phyloP scores from a whole-genome alignment of 2,329 filamentous ascomycete species.

The Fusarium metavorans region DNA sequence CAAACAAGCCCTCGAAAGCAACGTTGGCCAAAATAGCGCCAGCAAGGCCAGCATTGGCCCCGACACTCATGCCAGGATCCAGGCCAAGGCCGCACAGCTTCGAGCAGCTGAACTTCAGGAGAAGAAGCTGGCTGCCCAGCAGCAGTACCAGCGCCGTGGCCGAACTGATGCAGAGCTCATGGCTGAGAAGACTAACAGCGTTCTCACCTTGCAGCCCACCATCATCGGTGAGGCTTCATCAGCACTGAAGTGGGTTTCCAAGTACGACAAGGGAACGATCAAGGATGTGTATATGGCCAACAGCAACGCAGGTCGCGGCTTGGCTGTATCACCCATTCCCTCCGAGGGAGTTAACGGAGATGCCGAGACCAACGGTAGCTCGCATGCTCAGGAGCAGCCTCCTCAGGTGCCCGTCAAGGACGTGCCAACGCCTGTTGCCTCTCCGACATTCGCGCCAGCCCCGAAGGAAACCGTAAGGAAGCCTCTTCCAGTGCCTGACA shows the following conservation, averaged over 20 bases:
- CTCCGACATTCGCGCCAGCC: slow-evolving; percentile 42
- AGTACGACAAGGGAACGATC: slow-evolving; percentile 91
- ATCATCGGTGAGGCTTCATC: slow-evolving; percentile 89
- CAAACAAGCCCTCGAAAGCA: slow-evolving; percentile 68
- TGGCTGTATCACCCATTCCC: slow-evolving; percentile 49
- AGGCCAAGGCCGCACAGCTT: slow-evolving; percentile 87
- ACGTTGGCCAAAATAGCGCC: slow-evolving; percentile 56
- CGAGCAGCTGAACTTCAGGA: slow-evolving; percentile 77
- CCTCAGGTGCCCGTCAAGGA: slow-evolving; percentile 60
- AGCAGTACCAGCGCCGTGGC: slow-evolving; percentile 60
- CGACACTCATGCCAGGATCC: slow-evolving; percentile 93
- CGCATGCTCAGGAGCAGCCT: slow-evolving; percentile 43
- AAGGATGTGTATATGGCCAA: slow-evolving; percentile 88
- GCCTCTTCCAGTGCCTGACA: slow-evolving; percentile 27
- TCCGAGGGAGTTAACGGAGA: slow-evolving; percentile 50
- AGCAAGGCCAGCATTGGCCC: slow-evolving; percentile 89
- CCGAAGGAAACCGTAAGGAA: slow-evolving; percentile 34
- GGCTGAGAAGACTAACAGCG: slow-evolving; percentile 85
- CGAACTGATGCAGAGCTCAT: slow-evolving; percentile 67
- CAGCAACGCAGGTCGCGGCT: slow-evolving; percentile 76
- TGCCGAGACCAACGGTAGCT: slow-evolving; percentile 15
- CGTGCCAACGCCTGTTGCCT: slow-evolving; percentile 26
- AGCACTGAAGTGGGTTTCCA: slow-evolving; percentile 96
- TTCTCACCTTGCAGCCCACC: slow-evolving; percentile 86
- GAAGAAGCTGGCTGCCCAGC: slow-evolving; percentile 56